A percentile compares a stretch with the other conserved stretches of the same genome.
Evolutionary conservation across 805 yeast genomes (phyloP).

Genomic region (Yarrowia osloensis): DNA sequence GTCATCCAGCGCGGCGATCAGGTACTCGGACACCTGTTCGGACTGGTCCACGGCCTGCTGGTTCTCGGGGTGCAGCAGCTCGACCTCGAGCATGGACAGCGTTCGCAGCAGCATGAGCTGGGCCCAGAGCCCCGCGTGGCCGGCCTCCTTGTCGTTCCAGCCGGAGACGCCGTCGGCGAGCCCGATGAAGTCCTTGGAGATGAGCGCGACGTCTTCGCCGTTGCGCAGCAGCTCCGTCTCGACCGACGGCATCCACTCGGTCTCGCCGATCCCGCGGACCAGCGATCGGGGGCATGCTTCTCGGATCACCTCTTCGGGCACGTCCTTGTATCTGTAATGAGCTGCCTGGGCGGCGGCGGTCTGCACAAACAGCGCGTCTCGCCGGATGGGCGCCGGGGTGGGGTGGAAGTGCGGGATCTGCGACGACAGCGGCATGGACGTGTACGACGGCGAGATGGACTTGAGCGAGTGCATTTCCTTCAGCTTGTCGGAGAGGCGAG

Average conservation of each 20-base stretch:
- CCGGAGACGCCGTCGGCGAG: conserved; percentile 34
- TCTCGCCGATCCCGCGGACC: conserved; percentile 23
- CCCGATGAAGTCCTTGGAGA: conserved; percentile 31
- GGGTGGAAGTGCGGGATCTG: conserved; percentile 28
- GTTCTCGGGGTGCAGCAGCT: conserved; percentile 28
- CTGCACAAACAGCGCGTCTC: conserved; percentile 21
- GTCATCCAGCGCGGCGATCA: conserved; percentile 31
- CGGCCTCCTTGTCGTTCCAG: conserved; percentile 31
- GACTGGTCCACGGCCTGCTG: conserved; percentile 27
- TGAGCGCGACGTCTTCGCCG: conserved; percentile 33
- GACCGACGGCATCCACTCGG: conserved; percentile 28
- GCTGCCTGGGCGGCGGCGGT: conserved; percentile 26
- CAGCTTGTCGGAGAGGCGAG: conserved; percentile 23
- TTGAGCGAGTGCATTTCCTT: conserved; percentile 28
- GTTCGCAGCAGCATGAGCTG: conserved; percentile 33
- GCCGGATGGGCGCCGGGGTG: conserved; percentile 16
- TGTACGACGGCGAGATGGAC: conserved; percentile 18
- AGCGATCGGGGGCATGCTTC: conserved; percentile 23
- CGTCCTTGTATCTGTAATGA: conserved; percentile 13
- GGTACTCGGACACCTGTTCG: conserved; percentile 27
- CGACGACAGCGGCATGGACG: conserved; percentile 12
- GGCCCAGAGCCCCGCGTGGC: conserved; percentile 34
- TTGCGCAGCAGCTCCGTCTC: conserved; percentile 15
- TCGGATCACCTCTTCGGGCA: conserved; percentile 27
- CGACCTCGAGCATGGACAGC: conserved; percentile 28